Evolutionary conservation across 1,284 basidiomycete genomes (phyloP).

Genomic region (Cyathus pygmaeus): DNA sequence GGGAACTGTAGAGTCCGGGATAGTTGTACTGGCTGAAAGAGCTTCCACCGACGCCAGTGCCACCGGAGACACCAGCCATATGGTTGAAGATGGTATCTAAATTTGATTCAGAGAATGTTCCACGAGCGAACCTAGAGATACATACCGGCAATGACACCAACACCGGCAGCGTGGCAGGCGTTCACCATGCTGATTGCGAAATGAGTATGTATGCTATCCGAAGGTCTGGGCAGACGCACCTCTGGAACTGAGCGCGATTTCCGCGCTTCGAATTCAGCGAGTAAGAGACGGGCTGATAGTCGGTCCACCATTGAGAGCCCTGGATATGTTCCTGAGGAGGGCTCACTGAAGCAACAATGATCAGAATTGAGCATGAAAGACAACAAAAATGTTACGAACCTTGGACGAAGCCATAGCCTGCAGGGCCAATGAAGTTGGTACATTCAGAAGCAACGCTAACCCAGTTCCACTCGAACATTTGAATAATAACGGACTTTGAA

Average conservation of each 20-base stretch:
- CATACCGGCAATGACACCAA: slow-evolving; percentile 66
- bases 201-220: background rate
- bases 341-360: slow-evolving; percentile 47
- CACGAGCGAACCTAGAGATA: no score
- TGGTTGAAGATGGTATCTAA: slow-evolving; percentile 74
- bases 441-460: slow-evolving; percentile 71
- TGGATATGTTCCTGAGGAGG: slow-evolving; percentile 58
- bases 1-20: slow-evolving; percentile 61
- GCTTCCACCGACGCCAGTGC: slow-evolving; percentile 62
- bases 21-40: slow-evolving; percentile 68
- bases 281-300: slow-evolving; percentile 76
- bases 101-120: no score
- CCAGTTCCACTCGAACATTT: slow-evolving; percentile 70
- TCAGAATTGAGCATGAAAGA: slow-evolving; percentile 12
- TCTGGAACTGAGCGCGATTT: slow-evolving; percentile 56
- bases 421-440: slow-evolving; percentile 70
- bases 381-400: slow-evolving; percentile 43
- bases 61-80: slow-evolving; percentile 62
- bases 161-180: slow-evolving; percentile 69
- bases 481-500: slow-evolving; percentile 53
- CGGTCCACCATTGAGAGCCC: slow-evolving; percentile 73
- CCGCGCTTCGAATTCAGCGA: slow-evolving; percentile 69
- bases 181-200: slow-evolving; percentile 58
- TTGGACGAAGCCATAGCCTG: slow-evolving; percentile 76
- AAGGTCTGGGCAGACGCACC: background rate